These are phyloP conservation scores for Exophiala spinifera DNA, from an alignment of 2,329 filamentous ascomycete species.

Conservation along the genomic window DNA sequence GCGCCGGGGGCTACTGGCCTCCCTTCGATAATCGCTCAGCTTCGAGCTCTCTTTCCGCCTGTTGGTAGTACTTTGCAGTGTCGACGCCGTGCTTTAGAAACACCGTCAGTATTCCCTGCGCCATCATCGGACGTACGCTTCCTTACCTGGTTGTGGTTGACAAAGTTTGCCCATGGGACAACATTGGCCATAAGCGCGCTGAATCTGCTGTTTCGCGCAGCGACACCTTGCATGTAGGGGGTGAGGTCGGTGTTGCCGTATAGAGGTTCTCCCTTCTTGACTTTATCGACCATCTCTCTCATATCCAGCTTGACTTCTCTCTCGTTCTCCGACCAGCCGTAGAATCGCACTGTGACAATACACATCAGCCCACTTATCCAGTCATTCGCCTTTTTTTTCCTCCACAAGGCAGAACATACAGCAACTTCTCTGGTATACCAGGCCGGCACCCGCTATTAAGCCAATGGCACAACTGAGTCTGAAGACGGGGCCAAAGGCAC, in stretches of 20 bases:
- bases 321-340: constrained; percentile 87
- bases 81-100: constrained; percentile 78
- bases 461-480: constrained; percentile 73
- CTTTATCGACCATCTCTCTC: constrained; percentile 94
- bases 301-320: constrained; percentile 95
- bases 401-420: constrained; percentile 58
- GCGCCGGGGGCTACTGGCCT: constrained; percentile 5
- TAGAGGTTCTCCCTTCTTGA: constrained; percentile 84
- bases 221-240: constrained; percentile 90
- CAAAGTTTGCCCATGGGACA: constrained; percentile 96
- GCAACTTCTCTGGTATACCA: constrained; percentile 79
- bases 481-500: constrained; percentile 79
- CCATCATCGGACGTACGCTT: neutral
- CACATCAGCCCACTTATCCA: neutral
- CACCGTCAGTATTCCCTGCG: constrained; percentile 16
- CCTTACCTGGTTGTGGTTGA: constrained; percentile 76
- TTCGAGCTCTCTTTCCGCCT: constrained; percentile 91
- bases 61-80: constrained; percentile 96
- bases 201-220: constrained; percentile 88
- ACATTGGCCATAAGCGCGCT: constrained; percentile 78
- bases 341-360: constrained; percentile 72
- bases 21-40: constrained; percentile 53
- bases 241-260: constrained; percentile 78
- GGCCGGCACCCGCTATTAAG: constrained; percentile 72
- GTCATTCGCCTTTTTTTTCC: neutral